Conservation (phyloP, 1,139 yeast species). For the Martiniozyma asiatica region DNA sequence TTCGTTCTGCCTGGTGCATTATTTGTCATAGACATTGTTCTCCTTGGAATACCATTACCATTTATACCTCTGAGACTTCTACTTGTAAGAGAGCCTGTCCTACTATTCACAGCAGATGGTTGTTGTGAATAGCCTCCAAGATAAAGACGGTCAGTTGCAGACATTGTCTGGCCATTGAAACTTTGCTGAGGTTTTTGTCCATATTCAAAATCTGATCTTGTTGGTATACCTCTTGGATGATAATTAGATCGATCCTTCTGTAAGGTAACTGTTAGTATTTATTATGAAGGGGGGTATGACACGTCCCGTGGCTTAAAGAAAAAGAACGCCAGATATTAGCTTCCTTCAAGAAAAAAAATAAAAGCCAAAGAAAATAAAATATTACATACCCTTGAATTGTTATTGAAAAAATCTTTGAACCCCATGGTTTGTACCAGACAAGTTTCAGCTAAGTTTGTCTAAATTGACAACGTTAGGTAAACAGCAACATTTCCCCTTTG, state of each 20-base stretch:
- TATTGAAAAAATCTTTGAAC: slow-evolving; percentile 17
- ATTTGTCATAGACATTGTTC: slow-evolving; percentile 20
- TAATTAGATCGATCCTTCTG: slow-evolving; percentile 1
- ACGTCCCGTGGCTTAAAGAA: no score
- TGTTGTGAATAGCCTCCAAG: background rate
- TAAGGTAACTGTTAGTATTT: no score
- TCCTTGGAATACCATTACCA: slow-evolving; percentile 6
- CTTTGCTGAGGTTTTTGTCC: background rate
- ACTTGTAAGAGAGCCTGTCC: slow-evolving; percentile 18
- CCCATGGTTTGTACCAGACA: slow-evolving; percentile 15
- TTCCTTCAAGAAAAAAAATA: no score
- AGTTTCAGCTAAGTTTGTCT: no score
- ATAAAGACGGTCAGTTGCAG: slow-evolving; percentile 5
- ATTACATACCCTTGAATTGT: slow-evolving; percentile 15
- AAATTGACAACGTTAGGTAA: no score
- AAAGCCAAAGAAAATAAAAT: no score
- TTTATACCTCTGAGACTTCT: slow-evolving; percentile 7
- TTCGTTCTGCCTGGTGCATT: slow-evolving; percentile 6
- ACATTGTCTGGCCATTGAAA: slow-evolving; percentile 2
- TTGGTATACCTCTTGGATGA: slow-evolving; percentile 5
- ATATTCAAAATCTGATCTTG: slow-evolving; percentile 3
- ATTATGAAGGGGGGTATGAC: no score
- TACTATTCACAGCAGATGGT: background rate
- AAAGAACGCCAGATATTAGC: no score
- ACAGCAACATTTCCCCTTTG: background rate